Conservation (phyloP, 192 early-diverging fungal genomes). For the Backusella tarrabulga region DNA sequence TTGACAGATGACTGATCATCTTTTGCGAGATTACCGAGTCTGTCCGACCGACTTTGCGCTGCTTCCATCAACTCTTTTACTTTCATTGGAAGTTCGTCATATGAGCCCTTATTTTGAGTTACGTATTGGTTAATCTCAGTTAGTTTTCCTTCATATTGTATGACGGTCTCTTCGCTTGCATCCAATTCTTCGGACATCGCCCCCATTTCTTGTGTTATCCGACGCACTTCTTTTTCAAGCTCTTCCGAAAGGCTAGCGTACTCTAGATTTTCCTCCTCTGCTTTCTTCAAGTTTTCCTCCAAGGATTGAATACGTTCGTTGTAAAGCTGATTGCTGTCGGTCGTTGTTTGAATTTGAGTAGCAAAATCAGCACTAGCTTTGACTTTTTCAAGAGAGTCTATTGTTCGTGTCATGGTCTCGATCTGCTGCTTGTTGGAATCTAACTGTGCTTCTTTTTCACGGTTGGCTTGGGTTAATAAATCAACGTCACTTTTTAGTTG, state of each 20-base stretch:
- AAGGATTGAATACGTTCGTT: constrained; percentile 1
- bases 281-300: neutral
- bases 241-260: neutral
- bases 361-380: neutral
- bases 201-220: constrained; percentile 14
- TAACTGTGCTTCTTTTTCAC: neutral
- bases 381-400: constrained; percentile 9
- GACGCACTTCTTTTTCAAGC: constrained; percentile 16
- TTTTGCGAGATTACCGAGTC: neutral
- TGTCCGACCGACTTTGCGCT: neutral
- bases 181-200: constrained; percentile 11
- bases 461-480: neutral
- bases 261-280: constrained; percentile 14
- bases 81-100: neutral
- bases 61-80: constrained; percentile 6
- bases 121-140: neutral
- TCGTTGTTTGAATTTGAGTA: constrained; percentile 5
- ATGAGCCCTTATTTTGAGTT: constrained; percentile 2
- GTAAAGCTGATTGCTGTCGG: neutral
- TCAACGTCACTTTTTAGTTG: neutral
- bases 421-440: neutral
- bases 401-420: constrained; percentile 1
- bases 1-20: constrained; percentile 15
- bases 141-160: neutral
- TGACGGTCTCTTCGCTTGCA: constrained; percentile 3